phyloP scores from a whole-genome alignment of 2,329 filamentous ascomycete genomes.

The Onygenales sp. region DNA sequence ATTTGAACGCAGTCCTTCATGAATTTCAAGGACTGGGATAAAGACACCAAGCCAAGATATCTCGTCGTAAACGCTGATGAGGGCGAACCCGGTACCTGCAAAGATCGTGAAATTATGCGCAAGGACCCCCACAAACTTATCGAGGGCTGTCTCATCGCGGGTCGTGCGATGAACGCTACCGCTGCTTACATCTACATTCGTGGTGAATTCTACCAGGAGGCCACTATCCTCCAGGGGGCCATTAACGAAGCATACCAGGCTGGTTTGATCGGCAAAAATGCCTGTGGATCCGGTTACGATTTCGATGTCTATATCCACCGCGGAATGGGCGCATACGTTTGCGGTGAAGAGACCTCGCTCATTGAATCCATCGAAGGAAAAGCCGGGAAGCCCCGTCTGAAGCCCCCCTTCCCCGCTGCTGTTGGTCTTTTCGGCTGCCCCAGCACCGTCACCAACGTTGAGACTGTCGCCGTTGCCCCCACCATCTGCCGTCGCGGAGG shows the following conservation, averaged over 20 bases:
- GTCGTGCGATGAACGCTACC: constrained; percentile 96
- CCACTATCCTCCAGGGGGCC: constrained; percentile 81
- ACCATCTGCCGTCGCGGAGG: constrained; percentile 91
- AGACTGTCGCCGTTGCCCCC: constrained; percentile 89
- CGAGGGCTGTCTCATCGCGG: constrained; percentile 91
- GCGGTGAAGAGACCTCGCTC: constrained; percentile 93
- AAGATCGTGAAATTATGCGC: constrained; percentile 99
- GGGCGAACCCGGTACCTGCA: constrained; percentile 97
- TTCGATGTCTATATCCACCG: constrained; percentile 97
- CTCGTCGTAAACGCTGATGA: constrained; percentile 98
- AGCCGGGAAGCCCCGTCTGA: constrained; percentile 94
- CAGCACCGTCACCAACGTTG: constrained; percentile 95
- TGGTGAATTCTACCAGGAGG: constrained; percentile 95
- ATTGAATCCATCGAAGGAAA: constrained; percentile 99
- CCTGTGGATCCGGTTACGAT: constrained; percentile 92
- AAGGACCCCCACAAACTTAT: constrained; percentile 99
- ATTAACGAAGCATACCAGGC: constrained; percentile 97
- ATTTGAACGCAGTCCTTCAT: constrained; percentile 70
- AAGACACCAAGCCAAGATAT: constrained; percentile 91
- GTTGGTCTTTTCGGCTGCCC: constrained; percentile 98
- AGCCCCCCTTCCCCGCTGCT: constrained; percentile 95
- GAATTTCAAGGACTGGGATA: constrained; percentile 99
- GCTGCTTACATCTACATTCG: constrained; percentile 99
- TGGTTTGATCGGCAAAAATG: constrained; percentile 95
- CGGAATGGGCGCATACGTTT: constrained; percentile 94